phyloP scores from a whole-genome alignment of 2,329 filamentous ascomycete species.

The Microcyclospora pomicola region DNA sequence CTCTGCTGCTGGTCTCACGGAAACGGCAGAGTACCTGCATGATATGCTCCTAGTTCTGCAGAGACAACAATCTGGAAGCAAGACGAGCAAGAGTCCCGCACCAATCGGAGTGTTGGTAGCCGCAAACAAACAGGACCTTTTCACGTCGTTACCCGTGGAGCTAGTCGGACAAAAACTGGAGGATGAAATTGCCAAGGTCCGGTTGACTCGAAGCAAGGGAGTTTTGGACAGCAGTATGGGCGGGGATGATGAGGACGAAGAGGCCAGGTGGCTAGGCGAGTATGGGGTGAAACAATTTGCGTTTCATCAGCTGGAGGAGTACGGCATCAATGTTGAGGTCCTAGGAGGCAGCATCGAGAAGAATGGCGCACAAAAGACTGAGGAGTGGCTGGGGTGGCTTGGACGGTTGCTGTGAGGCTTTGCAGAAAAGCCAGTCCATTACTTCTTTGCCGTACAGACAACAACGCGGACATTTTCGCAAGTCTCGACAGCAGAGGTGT shows the following conservation, averaged over 20 bases:
- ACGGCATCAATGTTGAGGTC: conserved; percentile 64
- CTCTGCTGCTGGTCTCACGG: conserved; percentile 41
- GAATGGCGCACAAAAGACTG: conserved; percentile 46
- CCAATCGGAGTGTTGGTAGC: conserved; percentile 67
- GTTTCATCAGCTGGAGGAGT: conserved; percentile 72
- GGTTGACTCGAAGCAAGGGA: conserved; percentile 63
- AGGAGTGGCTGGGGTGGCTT: conserved; percentile 87
- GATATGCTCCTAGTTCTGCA: conserved; percentile 77
- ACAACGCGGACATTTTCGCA: too few species aligned
- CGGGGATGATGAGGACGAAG: conserved; percentile 55
- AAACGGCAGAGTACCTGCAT: conserved; percentile 74
- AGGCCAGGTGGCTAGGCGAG: conserved; percentile 65
- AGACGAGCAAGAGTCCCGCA: conserved; percentile 42
- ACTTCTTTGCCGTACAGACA: too few species aligned
- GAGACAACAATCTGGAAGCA: conserved; percentile 47
- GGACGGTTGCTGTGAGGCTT: conserved; percentile 25
- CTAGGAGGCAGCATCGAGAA: conserved; percentile 57
- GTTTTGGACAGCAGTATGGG: conserved; percentile 70
- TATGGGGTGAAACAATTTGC: conserved; percentile 64
- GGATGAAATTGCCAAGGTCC: conserved; percentile 61
- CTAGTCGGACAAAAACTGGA: conserved; percentile 66
- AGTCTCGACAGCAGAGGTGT: too few species aligned
- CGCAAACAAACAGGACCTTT: conserved; percentile 91
- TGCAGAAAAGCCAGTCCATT: too few species aligned
- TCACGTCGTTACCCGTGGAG: conserved; percentile 71